Conservation (phyloP, 176 grass and related monocot species). For the Leersia perrieri region DNA sequence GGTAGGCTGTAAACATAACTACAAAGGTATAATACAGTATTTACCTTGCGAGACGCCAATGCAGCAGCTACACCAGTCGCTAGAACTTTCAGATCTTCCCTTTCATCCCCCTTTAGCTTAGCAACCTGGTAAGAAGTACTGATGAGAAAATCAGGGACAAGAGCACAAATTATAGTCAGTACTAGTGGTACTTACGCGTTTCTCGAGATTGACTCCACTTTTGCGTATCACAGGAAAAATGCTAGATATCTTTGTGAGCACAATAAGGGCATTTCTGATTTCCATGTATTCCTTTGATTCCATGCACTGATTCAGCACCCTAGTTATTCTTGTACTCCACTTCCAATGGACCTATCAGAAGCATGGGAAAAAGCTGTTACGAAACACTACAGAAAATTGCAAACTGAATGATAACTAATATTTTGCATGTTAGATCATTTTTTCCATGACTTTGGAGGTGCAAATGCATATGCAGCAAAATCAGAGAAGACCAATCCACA, state of each 20-base stretch:
- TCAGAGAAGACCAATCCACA: background rate
- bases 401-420: background rate
- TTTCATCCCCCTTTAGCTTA: constrained; percentile 90
- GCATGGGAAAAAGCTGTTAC: constrained; percentile 20
- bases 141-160: constrained; percentile 21
- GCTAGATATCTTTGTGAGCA: constrained; percentile 89
- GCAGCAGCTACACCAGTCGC: constrained; percentile 94
- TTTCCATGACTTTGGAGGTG: constrained; percentile 1
- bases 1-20: background rate
- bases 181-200: constrained; percentile 49
- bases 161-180: constrained; percentile 6
- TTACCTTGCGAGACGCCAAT: constrained; percentile 91
- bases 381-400: background rate
- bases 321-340: constrained; percentile 93
- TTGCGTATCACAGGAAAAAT: constrained; percentile 87
- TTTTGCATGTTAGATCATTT: background rate
- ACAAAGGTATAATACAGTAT: constrained; percentile 8
- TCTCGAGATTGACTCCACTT: constrained; percentile 92
- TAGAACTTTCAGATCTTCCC: constrained; percentile 97
- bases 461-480: background rate
- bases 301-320: constrained; percentile 84
- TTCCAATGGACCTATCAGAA: constrained; percentile 79
- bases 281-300: constrained; percentile 99
- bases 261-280: constrained; percentile 91
- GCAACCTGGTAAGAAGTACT: constrained; percentile 53